Conservation (phyloP, 768 basidiomycete species). For the Basidioascus undulatus region DNA sequence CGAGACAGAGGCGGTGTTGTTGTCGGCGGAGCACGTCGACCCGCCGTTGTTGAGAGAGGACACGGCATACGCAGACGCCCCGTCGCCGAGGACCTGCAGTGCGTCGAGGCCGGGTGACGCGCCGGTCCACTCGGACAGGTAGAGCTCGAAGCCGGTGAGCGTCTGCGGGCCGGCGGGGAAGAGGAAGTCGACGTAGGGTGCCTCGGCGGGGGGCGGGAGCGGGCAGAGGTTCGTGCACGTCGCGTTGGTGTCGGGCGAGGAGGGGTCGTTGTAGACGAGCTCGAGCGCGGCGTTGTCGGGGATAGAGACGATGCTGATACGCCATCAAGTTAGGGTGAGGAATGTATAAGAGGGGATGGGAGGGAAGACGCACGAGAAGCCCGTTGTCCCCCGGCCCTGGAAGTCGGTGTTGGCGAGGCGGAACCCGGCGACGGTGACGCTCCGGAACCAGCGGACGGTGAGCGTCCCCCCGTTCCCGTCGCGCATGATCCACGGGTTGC, state of each 20-base stretch:
- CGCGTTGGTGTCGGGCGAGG: slow-evolving; percentile 41
- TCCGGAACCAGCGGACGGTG: slow-evolving; percentile 49
- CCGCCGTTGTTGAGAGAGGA: slow-evolving; percentile 4
- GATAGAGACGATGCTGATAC: slow-evolving; percentile 48
- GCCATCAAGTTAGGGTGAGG: not conserved
- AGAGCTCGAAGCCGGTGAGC: slow-evolving; percentile 79
- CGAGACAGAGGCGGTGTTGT: slow-evolving; percentile 21
- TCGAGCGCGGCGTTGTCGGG: slow-evolving; percentile 66
- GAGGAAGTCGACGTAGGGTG: slow-evolving; percentile 83
- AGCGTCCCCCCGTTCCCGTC: slow-evolving; percentile 47
- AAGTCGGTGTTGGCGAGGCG: slow-evolving; percentile 82
- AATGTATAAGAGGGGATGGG: not conserved
- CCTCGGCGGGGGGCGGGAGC: slow-evolving; percentile 42
- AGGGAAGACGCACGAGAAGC: slow-evolving; percentile 41
- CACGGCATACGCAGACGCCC: slow-evolving; percentile 18
- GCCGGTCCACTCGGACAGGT: slow-evolving; percentile 50
- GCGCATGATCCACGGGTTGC: slow-evolving; percentile 60
- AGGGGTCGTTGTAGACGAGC: slow-evolving; percentile 30
- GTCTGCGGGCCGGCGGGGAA: slow-evolving; percentile 31
- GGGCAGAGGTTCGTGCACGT: slow-evolving; percentile 64
- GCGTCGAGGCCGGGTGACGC: slow-evolving; percentile 60
- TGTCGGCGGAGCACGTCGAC: slow-evolving; percentile 21
- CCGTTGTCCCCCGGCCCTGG: slow-evolving; percentile 53
- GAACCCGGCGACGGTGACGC: slow-evolving; percentile 49
- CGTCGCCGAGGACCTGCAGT: slow-evolving; percentile 75